phyloP scores from a whole-genome alignment of 2,329 filamentous ascomycete genomes.

The Paramyrothecium sp. region DNA sequence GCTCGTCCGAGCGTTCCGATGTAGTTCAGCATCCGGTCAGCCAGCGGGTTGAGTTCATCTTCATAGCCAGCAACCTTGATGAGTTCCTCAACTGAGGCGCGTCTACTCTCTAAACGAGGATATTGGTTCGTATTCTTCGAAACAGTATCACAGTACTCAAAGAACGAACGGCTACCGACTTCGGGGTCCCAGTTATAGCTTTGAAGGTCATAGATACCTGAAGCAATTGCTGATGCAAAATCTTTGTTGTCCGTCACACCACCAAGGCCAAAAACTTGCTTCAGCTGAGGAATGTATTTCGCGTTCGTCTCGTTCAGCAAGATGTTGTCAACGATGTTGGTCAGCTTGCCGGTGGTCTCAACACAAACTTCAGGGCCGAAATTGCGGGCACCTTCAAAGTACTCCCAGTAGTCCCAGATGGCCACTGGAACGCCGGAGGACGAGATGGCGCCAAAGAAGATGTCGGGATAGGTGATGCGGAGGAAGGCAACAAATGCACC shows the following conservation, averaged over 20 bases:
- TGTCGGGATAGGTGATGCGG: constrained; percentile 72
- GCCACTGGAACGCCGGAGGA: constrained; percentile 78
- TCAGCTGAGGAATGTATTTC: constrained; percentile 44
- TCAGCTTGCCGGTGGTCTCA: constrained; percentile 56
- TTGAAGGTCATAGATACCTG: constrained; percentile 44
- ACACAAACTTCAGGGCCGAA: constrained; percentile 61
- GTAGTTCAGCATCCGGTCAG: constrained; percentile 49
- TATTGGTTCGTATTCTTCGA: constrained; percentile 40
- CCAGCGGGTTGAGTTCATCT: constrained; percentile 33
- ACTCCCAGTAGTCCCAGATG: constrained; percentile 74
- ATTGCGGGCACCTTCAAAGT: constrained; percentile 48
- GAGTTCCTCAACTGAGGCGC: constrained; percentile 33
- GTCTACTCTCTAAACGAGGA: constrained; percentile 34
- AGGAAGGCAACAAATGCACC: constrained; percentile 77
- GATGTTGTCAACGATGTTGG: constrained; percentile 44
- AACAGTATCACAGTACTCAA: constrained; percentile 46
- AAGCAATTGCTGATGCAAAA: constrained; percentile 42
- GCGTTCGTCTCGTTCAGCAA: constrained; percentile 37
- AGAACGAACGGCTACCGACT: constrained; percentile 38
- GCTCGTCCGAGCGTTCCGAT: constrained; percentile 40
- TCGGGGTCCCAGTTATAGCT: constrained; percentile 53
- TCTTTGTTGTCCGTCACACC: constrained; percentile 42
- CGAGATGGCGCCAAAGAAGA: constrained; percentile 76
- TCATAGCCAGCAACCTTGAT: constrained; percentile 40
- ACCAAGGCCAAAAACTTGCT: constrained; percentile 44